Conservation (phyloP, 805 yeast species). For the Starmerella ratchasimensis region DNA sequence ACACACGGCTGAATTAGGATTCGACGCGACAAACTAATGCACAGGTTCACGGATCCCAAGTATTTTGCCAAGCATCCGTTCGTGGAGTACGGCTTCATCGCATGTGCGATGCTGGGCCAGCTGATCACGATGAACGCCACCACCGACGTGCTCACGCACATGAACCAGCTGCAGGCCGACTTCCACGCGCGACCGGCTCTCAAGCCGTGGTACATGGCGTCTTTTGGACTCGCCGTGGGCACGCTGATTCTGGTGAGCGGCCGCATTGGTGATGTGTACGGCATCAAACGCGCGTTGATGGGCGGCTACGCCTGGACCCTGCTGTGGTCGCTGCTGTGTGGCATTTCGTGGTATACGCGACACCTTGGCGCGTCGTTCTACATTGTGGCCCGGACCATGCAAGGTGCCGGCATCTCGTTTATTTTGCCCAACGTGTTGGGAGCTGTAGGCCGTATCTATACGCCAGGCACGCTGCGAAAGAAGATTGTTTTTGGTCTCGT, state of each 20-base stretch:
- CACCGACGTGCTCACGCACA: constrained; percentile 24
- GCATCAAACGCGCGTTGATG: constrained; percentile 41
- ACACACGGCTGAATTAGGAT: no score
- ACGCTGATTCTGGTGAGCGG: constrained; percentile 60
- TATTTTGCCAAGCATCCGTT: constrained; percentile 6
- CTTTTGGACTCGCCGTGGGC: constrained; percentile 58
- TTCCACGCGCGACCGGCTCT: constrained; percentile 23
- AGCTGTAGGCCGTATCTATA: constrained; percentile 31
- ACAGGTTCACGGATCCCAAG: constrained; percentile 12
- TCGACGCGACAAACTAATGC: no score
- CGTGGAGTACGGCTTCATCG: constrained; percentile 20
- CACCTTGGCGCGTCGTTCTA: constrained; percentile 18
- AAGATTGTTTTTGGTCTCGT: constrained; percentile 42
- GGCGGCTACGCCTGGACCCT: constrained; percentile 43
- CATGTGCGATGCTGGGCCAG: constrained; percentile 25
- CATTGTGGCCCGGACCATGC: constrained; percentile 40
- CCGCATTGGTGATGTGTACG: constrained; percentile 57
- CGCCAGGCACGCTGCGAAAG: constrained; percentile 27
- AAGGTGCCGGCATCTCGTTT: constrained; percentile 52
- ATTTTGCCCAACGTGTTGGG: constrained; percentile 50
- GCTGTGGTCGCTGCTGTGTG: constrained; percentile 48
- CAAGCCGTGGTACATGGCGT: constrained; percentile 54
- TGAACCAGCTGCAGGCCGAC: constrained; percentile 23
- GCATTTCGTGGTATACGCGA: constrained; percentile 39
- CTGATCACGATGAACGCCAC: constrained; percentile 30